Conservation (phyloP, 768 basidiomycete species). For the Lactifluus echinatus region DNA sequence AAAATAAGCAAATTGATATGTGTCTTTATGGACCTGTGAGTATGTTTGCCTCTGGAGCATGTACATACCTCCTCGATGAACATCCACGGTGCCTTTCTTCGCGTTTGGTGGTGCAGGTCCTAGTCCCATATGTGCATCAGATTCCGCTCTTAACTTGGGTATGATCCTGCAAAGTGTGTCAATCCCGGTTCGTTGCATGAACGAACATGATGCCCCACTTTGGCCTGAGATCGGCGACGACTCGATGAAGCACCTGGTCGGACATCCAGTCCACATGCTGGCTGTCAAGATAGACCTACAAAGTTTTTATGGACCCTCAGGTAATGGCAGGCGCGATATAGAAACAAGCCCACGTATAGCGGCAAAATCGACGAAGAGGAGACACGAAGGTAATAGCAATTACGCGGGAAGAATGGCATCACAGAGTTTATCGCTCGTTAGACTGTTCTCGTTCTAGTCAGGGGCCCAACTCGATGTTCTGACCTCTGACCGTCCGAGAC, state of each 20-base stretch:
- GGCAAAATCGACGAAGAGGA: conserved; percentile 68
- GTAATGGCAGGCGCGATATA: background rate
- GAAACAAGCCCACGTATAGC: conserved; percentile 48
- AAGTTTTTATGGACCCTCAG: background rate
- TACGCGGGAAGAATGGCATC: conserved; percentile 66
- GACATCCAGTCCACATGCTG: conserved; percentile 89
- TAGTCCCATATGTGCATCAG: conserved; percentile 34
- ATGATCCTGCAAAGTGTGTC: conserved; percentile 43
- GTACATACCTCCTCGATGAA: conserved; percentile 69
- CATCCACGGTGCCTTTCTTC: conserved; percentile 69
- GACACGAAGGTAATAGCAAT: conserved; percentile 76
- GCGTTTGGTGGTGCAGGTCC: conserved; percentile 35
- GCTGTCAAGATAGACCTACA: conserved; percentile 78
- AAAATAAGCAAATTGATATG: conserved; percentile 89
- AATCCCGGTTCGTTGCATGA: background rate
- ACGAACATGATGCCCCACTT: conserved; percentile 35
- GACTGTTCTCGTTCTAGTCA: background rate
- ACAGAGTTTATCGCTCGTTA: background rate
- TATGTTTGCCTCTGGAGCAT: conserved; percentile 2
- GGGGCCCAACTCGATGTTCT: background rate
- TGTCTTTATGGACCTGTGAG: conserved; percentile 38
- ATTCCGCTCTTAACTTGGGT: conserved; percentile 57
- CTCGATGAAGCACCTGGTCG: conserved; percentile 67
- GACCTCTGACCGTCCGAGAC: too few species aligned
- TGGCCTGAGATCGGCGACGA: conserved; percentile 71